Conservation (phyloP, 2,329 filamentous ascomycete species). For the Helotiales sp. region DNA sequence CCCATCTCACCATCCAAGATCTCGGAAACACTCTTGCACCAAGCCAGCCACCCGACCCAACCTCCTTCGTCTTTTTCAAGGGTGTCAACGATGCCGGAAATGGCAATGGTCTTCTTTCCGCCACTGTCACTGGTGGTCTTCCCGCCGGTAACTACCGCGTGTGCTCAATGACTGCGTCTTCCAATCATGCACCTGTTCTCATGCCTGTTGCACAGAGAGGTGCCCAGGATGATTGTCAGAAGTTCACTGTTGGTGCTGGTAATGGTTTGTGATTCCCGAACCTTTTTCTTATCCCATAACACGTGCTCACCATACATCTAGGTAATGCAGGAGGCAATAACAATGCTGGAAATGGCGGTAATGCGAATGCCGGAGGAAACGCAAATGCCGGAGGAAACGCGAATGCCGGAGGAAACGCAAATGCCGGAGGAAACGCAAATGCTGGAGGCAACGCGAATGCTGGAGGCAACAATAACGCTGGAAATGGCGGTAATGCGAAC, state of each 20-base stretch:
- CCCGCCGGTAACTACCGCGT: slow-evolving; percentile 50
- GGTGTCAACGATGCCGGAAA: slow-evolving; percentile 50
- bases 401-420: slow-evolving; percentile 4
- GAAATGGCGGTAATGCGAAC: not conserved
- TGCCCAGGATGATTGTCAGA: slow-evolving; percentile 52
- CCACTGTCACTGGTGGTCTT: slow-evolving; percentile 47
- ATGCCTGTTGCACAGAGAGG: slow-evolving; percentile 53
- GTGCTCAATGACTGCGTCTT: slow-evolving; percentile 49
- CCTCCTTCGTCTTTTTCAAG: slow-evolving; percentile 49
- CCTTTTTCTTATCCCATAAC: too few relatives aligned
- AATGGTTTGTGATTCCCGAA: not conserved
- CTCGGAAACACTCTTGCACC: slow-evolving; percentile 44
- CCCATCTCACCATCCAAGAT: slow-evolving; percentile 47
- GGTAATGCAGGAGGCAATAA: too few relatives aligned
- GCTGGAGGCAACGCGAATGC: slow-evolving; percentile 6
- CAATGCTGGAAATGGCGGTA: slow-evolving; percentile 7
- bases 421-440: slow-evolving; percentile 3
- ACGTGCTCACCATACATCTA: too few relatives aligned
- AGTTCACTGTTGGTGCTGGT: slow-evolving; percentile 45
- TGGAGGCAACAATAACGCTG: not conserved
- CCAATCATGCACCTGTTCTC: slow-evolving; percentile 51
- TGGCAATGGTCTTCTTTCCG: slow-evolving; percentile 46
- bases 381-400: too few relatives aligned
- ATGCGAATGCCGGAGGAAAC: not conserved
- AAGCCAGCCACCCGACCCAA: slow-evolving; percentile 40